Evolutionary conservation across 768 basidiomycete genomes (phyloP), one percentile per base, ranked within the genome.

Genomic region (Boletus edulis): DNA sequence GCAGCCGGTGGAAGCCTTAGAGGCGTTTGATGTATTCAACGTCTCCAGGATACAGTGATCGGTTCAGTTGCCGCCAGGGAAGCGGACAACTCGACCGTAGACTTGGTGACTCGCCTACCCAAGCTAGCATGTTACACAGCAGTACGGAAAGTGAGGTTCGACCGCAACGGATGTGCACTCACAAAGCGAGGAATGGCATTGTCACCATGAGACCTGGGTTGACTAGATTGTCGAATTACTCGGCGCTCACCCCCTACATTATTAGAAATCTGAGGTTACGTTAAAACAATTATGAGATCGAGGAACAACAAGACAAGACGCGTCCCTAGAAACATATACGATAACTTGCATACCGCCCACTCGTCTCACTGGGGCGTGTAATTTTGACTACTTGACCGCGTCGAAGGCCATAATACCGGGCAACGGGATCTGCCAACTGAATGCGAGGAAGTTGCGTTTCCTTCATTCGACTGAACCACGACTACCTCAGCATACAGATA

Each of bases 321-420:
- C 20, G 41, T 48, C 49, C 32, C 73, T 77, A 91, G 73, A 91
- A 93, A 75, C 91, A 92, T 70, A 94, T 91, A 58, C 91, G 88
- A 77, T 94, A 94, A 67, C 91, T 93, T 49, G 91, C 89, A 64
- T 94, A 95, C 56, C 92, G 84, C 48, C 96, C 96, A 59, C 89
- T 91, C 17, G 97, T 99, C 78, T 98, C 97, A 73, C 91, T 94
- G 27, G 94, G 91, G 65, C 97, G 79, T 56, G 90, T 98, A 65
- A 99, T 98, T 78, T 97, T 98, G 73, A 99, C 97, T 45, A 99
- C 97, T 71, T 96, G 93, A 27, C 96, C 95, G 47, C 97, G 84
- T 64, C 86, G 82, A 54, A 99, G 83, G 49, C 97, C 97, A 75
- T 98, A 99, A 72, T 99, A 98, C 55, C 95, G 85, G 40, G 97